Conservation (phyloP, 2,329 filamentous ascomycete species). For the Lasiodiplodia citricola region DNA sequence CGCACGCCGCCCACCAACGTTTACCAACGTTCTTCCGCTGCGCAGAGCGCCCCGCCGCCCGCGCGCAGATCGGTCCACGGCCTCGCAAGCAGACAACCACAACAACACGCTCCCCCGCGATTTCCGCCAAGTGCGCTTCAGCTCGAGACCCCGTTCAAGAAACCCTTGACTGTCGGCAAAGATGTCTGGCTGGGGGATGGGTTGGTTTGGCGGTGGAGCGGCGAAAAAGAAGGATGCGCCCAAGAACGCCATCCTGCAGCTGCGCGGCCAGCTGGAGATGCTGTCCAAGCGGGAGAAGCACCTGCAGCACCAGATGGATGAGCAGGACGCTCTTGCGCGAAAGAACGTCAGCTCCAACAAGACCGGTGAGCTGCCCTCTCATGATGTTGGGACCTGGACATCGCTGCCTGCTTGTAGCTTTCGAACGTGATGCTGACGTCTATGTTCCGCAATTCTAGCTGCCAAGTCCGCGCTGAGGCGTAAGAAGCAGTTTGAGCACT, state of each 20-base stretch:
- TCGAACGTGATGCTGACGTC: not conserved
- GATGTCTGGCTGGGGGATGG: slow-evolving; percentile 55
- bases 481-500: slow-evolving; percentile 94
- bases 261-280: slow-evolving; percentile 94
- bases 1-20: not conserved
- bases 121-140: not conserved
- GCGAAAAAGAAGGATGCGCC: slow-evolving; percentile 91
- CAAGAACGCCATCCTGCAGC: slow-evolving; percentile 91
- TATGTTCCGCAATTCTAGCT: slow-evolving; percentile 59
- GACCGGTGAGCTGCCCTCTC: slow-evolving; percentile 65
- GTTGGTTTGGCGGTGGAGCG: slow-evolving; percentile 88
- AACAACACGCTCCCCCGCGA: not conserved
- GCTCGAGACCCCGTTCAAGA: not conserved
- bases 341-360: slow-evolving; percentile 92
- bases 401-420: not conserved
- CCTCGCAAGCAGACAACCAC: not conserved
- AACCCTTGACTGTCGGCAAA: not conserved
- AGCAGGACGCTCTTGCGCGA: slow-evolving; percentile 85
- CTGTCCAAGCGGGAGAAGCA: slow-evolving; percentile 95
- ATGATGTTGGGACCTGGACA: not conserved
- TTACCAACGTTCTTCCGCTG: not conserved
- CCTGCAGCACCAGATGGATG: slow-evolving; percentile 87
- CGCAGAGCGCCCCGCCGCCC: slow-evolving; percentile 14
- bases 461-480: slow-evolving; percentile 88
- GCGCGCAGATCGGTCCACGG: slow-evolving; percentile 15